These are phyloP conservation scores for Wallacemonas sp. DNA, from an alignment of 208 protist genomes.

Conservation along the genomic window DNA sequence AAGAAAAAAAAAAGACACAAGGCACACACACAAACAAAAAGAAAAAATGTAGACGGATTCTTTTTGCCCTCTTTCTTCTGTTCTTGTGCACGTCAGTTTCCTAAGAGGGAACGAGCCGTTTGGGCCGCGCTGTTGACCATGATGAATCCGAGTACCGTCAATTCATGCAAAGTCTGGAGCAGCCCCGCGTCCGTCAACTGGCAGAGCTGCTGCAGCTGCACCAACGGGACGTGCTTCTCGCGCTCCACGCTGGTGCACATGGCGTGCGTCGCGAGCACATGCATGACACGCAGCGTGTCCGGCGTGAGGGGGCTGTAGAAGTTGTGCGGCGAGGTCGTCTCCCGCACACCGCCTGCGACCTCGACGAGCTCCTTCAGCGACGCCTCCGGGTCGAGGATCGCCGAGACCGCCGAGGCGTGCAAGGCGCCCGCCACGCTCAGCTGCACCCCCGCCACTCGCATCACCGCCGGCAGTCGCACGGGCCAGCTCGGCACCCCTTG, in stretches of 20 bases:
- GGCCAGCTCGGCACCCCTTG: not conserved
- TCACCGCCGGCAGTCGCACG: conserved; percentile 22
- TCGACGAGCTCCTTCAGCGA: conserved; percentile 51
- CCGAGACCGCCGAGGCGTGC: conserved; percentile 40
- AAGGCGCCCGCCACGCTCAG: conserved; percentile 33
- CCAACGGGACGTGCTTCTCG: conserved; percentile 58
- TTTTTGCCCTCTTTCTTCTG: no score
- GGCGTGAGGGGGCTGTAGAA: conserved; percentile 62
- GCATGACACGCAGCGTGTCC: conserved; percentile 55
- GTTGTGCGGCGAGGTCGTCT: conserved; percentile 28
- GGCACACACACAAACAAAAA: conserved; percentile 4
- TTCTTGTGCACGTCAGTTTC: no score
- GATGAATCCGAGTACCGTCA: conserved; percentile 48
- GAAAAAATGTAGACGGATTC: no score
- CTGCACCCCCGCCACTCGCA: conserved; percentile 34
- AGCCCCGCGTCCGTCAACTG: conserved; percentile 68
- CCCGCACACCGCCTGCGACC: conserved; percentile 10
- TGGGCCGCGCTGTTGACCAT: conserved; percentile 37
- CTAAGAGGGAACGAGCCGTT: conserved; percentile 41
- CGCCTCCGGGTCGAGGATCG: conserved; percentile 41
- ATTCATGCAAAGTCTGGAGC: conserved; percentile 49
- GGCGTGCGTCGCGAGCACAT: conserved; percentile 58
- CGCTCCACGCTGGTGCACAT: conserved; percentile 26
- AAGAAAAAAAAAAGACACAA: not conserved
- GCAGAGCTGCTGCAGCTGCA: conserved; percentile 53